Evolutionary conservation across 2,329 filamentous ascomycete genomes (phyloP).

Genomic region (Pseudopyrenochaeta lycopersici): DNA sequence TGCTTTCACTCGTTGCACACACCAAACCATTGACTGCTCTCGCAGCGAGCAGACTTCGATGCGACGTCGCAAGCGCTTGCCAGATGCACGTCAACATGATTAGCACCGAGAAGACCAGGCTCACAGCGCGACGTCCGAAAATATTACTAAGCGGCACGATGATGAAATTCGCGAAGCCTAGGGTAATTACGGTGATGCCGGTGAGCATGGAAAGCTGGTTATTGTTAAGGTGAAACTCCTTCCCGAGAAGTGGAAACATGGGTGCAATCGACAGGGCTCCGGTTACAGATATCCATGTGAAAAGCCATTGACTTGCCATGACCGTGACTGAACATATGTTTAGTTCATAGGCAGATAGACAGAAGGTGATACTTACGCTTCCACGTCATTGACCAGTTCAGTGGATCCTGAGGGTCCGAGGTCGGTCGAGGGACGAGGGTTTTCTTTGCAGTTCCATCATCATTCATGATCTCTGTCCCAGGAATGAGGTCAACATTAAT

Average conservation of each 20-base stretch:
- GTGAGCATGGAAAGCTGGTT: conserved; percentile 53
- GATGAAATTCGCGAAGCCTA: conserved; percentile 57
- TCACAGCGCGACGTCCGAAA: conserved; percentile 53
- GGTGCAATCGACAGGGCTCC: conserved; percentile 55
- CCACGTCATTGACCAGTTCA: conserved; percentile 49
- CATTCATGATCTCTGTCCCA: conserved; percentile 40
- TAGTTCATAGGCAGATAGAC: background rate
- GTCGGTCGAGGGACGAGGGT: conserved; percentile 42
- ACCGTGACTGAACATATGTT: conserved; percentile 36
- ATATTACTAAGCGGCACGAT: conserved; percentile 57
- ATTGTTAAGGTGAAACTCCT: conserved; percentile 52
- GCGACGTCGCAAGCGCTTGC: conserved; percentile 54
- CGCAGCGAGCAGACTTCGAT: conserved; percentile 54
- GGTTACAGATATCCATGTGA: conserved; percentile 55
- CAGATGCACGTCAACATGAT: conserved; percentile 55
- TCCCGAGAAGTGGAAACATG: conserved; percentile 54
- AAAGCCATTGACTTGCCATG: conserved; percentile 51
- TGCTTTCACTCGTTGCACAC: conserved; percentile 55
- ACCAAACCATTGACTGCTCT: conserved; percentile 55
- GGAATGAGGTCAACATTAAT: conserved; percentile 32
- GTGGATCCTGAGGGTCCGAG: conserved; percentile 44
- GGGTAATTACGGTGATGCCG: conserved; percentile 55
- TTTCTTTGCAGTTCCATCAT: conserved; percentile 31
- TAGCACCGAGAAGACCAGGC: conserved; percentile 51
- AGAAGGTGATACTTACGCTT: conserved; percentile 31